A percentile compares a stretch with the other conserved stretches of the same genome.
These are phyloP conservation scores for Meredithiella fracta DNA, from an alignment of 2,329 filamentous ascomycete genomes.

Conservation along the genomic window DNA sequence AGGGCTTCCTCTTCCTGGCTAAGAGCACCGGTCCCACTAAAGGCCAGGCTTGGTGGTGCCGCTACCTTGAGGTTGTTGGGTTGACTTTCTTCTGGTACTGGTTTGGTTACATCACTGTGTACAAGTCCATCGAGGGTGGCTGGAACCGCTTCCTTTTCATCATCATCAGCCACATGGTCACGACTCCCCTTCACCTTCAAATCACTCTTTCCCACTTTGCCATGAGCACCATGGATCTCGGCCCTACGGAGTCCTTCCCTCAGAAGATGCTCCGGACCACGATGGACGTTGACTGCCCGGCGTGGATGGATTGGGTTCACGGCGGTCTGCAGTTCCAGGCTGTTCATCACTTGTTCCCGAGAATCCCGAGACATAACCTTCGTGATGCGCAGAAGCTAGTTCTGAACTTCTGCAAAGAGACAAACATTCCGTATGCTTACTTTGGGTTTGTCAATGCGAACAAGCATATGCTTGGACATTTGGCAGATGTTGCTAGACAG, in stretches of 20 bases:
- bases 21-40: constrained; percentile 53
- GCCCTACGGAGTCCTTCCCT: constrained; percentile 69
- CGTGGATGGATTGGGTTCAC: constrained; percentile 79
- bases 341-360: constrained; percentile 71
- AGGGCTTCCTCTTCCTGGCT: constrained; percentile 66
- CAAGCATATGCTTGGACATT: constrained; percentile 56
- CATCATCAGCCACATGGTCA: constrained; percentile 63
- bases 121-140: constrained; percentile 52
- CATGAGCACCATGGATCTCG: constrained; percentile 80
- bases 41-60: constrained; percentile 68
- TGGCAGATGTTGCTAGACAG: constrained; percentile 67
- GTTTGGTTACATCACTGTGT: constrained; percentile 72
- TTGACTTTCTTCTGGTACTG: constrained; percentile 72
- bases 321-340: constrained; percentile 82
- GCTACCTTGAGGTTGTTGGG: constrained; percentile 61
- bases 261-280: constrained; percentile 85
- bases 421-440: constrained; percentile 67
- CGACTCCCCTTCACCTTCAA: constrained; percentile 70
- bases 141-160: constrained; percentile 57
- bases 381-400: constrained; percentile 59
- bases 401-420: constrained; percentile 65
- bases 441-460: constrained; percentile 78
- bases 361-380: constrained; percentile 73
- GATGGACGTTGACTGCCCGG: constrained; percentile 81
- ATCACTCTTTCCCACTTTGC: constrained; percentile 87